Conservation (phyloP, 2,329 filamentous ascomycete genomes). For the Coniochaeta pulveracea region DNA sequence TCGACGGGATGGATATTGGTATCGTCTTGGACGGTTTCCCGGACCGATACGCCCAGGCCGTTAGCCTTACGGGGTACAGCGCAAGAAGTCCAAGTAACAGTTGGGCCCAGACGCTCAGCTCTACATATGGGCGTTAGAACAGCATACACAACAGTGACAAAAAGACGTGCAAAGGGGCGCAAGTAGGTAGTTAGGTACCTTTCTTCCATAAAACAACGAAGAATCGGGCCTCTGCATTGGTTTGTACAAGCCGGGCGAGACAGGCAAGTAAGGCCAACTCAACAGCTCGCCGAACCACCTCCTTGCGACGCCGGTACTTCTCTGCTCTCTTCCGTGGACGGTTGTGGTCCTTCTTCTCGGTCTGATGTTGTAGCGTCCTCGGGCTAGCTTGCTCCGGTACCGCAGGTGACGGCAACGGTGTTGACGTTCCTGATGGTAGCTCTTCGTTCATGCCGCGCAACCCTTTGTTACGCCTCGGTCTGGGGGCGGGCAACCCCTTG, state of each 20-base stretch:
- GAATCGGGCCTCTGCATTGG: conserved; percentile 33
- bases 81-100: conserved; percentile 28
- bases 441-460: conserved; percentile 53
- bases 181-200: conserved; percentile 28
- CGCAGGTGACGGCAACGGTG: conserved; percentile 40
- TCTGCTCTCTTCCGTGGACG: too few relatives aligned
- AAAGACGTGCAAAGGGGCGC: not conserved
- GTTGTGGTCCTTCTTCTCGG: too few relatives aligned
- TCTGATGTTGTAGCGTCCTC: too few relatives aligned
- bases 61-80: conserved; percentile 50
- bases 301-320: conserved; percentile 31
- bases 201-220: conserved; percentile 33
- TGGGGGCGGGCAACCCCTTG: conserved; percentile 74
- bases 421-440: conserved; percentile 39
- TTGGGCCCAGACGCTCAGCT: conserved; percentile 25
- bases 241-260: conserved; percentile 35
- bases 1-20: conserved; percentile 48
- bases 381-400: conserved; percentile 24
- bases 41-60: conserved; percentile 32
- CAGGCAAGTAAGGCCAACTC: conserved; percentile 40
- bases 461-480: conserved; percentile 63
- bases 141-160: conserved; percentile 1
- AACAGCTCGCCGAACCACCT: conserved; percentile 37
- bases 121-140: conserved; percentile 22
- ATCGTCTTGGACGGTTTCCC: conserved; percentile 24